Evolutionary conservation across 345 rosid species (phyloP).

Genomic region (Eucalyptus pauciflora): DNA sequence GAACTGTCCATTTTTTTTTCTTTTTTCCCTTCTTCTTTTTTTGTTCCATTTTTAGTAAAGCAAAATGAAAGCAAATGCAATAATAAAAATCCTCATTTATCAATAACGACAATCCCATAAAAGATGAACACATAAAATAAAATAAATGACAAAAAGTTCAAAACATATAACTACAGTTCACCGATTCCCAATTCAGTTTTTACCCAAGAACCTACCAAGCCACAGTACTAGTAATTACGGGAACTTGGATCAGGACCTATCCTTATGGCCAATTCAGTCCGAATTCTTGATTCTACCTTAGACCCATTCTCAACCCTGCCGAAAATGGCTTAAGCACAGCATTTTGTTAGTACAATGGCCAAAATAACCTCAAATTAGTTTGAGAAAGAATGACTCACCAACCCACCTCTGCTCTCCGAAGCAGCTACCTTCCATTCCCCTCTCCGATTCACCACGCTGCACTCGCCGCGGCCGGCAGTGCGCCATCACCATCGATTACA

Average conservation of each 20-base stretch:
- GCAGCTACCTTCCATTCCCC: background rate
- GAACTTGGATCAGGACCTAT: background rate
- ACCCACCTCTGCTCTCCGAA: background rate
- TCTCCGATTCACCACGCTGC: background rate
- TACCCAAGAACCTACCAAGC: rapidly evolving
- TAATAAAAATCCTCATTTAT: background rate
- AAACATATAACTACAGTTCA: background rate
- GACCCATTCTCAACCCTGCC: background rate
- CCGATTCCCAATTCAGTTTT: rapidly evolving
- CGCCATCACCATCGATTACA: background rate
- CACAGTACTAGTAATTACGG: rapidly evolving
- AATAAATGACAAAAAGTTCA: background rate
- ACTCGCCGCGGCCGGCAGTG: background rate
- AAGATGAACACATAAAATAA: background rate
- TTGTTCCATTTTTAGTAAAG: background rate
- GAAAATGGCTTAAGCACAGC: background rate
- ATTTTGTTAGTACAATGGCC: background rate
- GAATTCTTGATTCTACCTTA: background rate
- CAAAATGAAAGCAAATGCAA: background rate
- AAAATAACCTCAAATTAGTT: background rate
- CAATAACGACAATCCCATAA: background rate
- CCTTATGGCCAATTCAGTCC: background rate
- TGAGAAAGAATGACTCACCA: background rate
- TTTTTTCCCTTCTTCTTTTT: rapidly evolving
- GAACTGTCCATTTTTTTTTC: rapidly evolving